phyloP scores from a whole-genome alignment of 2,329 filamentous ascomycete species.

The Alternaria triticimaculans region DNA sequence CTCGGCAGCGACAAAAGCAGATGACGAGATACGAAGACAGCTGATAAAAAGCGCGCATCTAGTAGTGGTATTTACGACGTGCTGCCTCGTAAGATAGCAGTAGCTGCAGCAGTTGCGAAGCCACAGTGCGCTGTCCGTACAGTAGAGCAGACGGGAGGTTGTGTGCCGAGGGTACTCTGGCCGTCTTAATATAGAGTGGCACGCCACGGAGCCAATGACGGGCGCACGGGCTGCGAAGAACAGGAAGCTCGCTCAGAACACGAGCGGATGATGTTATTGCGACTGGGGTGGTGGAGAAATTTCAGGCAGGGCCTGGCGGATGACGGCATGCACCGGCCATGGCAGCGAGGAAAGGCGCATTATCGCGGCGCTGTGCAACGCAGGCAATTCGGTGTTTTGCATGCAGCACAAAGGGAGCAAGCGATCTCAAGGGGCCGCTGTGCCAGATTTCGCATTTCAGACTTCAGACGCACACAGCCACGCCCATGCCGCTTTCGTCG shows the following conservation, averaged over 20 bases:
- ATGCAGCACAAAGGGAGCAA: background rate
- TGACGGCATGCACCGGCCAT: background rate
- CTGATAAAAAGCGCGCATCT: slow-evolving; percentile 7
- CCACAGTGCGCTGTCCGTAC: slow-evolving; percentile 7
- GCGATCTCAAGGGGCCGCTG: background rate
- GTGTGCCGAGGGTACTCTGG: slow-evolving; percentile 24
- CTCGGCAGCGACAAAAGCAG: slow-evolving; percentile 1
- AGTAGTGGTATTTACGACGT: background rate
- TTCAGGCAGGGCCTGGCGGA: background rate
- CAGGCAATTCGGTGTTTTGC: background rate
- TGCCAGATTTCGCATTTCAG: background rate
- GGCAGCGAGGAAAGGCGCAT: background rate
- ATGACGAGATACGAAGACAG: slow-evolving; percentile 16
- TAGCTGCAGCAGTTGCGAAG: background rate
- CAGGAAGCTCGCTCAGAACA: slow-evolving; percentile 12
- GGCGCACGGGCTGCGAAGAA: slow-evolving; percentile 16
- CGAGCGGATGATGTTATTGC: slow-evolving; percentile 18
- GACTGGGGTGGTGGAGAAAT: slow-evolving; percentile 7
- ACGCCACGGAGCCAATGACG: slow-evolving; percentile 25
- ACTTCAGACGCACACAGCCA: slow-evolving; percentile 17
- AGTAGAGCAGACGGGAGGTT: slow-evolving; percentile 17
- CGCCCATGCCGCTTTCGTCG: slow-evolving; percentile 14
- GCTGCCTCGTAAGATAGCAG: background rate
- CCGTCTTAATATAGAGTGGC: slow-evolving; percentile 35
- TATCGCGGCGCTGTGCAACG: background rate